phyloP scores from a whole-genome alignment of 768 basidiomycete genomes.

The Tylopilus balloui region DNA sequence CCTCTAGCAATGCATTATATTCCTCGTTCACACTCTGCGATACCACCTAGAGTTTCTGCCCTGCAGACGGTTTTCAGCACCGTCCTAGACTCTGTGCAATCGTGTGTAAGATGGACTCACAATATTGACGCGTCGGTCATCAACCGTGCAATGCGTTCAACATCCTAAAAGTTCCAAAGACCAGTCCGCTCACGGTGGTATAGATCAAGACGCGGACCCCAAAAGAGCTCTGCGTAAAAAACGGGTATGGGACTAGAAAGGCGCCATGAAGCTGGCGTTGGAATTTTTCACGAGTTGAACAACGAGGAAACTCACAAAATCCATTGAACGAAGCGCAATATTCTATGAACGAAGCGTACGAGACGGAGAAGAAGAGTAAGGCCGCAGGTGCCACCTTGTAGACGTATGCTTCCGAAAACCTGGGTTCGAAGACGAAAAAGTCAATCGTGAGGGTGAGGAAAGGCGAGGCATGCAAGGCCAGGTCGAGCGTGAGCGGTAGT shows the following conservation, averaged over 20 bases:
- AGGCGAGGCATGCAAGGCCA: conserved; percentile 64
- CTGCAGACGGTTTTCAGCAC: too few relatives aligned
- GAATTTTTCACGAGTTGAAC: neutral
- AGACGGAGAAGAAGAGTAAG: conserved; percentile 30
- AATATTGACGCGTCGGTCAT: neutral
- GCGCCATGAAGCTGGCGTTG: neutral
- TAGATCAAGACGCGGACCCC: conserved; percentile 57
- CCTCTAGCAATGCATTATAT: too few relatives aligned
- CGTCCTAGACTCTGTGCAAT: neutral
- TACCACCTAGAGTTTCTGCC: too few relatives aligned
- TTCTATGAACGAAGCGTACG: conserved; percentile 67
- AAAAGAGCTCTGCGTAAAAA: conserved; percentile 59
- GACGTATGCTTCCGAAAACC: conserved; percentile 34
- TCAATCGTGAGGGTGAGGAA: conserved; percentile 54
- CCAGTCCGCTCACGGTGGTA: conserved; percentile 35
- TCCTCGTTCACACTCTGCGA: too few relatives aligned
- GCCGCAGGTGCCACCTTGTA: conserved; percentile 13
- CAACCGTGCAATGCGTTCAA: conserved; percentile 55
- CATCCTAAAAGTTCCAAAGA: conserved; percentile 41
- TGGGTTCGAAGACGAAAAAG: conserved; percentile 62
- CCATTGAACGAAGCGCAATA: conserved; percentile 59
- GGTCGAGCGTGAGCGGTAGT: conserved; percentile 52
- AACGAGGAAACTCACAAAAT: conserved; percentile 43
- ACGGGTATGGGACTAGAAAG: conserved; percentile 75
- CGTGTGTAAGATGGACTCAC: neutral